These are phyloP conservation scores for Hirschfeldia incana DNA, from an alignment of 345 rosid species.

Conservation along the genomic window DNA sequence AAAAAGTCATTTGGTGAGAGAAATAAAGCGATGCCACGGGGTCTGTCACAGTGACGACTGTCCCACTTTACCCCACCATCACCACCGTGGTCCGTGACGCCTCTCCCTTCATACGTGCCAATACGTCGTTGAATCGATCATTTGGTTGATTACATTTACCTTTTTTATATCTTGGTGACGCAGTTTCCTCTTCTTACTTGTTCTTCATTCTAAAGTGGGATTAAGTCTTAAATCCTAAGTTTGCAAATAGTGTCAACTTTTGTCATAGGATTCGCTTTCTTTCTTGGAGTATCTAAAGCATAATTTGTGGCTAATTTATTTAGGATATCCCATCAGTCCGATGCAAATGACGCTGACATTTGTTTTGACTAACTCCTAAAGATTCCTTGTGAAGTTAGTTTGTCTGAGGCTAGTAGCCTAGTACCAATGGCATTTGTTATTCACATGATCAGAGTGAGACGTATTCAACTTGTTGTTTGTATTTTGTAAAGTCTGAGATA, in stretches of 20 bases:
- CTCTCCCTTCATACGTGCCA: constrained; percentile 13
- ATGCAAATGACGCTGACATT: constrained; percentile 11
- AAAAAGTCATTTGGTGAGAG: constrained; percentile 20
- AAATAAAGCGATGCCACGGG: constrained; percentile 26
- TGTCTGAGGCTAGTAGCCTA: neutral
- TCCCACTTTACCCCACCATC: constrained; percentile 31
- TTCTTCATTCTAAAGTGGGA: constrained; percentile 3
- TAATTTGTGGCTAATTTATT: neutral
- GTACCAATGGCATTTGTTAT: neutral
- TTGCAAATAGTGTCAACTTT: constrained; percentile 15
- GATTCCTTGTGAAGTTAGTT: neutral
- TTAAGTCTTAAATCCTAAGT: constrained; percentile 19
- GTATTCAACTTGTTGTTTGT: neutral
- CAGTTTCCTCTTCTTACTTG: constrained; percentile 15
- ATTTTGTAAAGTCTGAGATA: neutral
- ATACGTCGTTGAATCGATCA: neutral
- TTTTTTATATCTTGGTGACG: constrained; percentile 17
- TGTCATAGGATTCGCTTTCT: constrained; percentile 30
- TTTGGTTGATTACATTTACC: neutral
- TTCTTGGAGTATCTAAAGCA: constrained; percentile 6
- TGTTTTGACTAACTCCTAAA: neutral
- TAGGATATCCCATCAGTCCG: neutral
- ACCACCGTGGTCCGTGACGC: constrained; percentile 25
- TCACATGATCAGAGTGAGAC: constrained; percentile 6
- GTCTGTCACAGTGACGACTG: constrained; percentile 31